phyloP scores from a whole-genome alignment of 495 filamentous ascomycete genomes.

The Hypoxylon cercidicola region DNA sequence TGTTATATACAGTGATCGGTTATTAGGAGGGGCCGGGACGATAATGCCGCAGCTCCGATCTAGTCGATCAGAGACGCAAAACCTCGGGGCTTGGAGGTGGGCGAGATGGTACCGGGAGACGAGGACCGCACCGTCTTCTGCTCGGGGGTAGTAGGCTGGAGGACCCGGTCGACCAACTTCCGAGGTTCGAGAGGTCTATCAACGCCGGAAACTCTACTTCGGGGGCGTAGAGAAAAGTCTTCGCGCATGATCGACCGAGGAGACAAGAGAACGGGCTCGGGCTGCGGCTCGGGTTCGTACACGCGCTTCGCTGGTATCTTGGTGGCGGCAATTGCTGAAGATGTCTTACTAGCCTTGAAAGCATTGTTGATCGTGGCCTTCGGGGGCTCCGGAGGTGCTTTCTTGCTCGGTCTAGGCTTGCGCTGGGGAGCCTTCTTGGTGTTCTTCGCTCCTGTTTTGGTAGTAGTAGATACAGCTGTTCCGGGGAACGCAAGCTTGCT shows the following conservation, averaged over 20 bases:
- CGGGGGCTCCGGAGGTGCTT: conserved; percentile 47
- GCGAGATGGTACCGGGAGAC: conserved; percentile 52
- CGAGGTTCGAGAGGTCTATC: conserved; percentile 3
- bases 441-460: conserved; percentile 20
- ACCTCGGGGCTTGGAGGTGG: conserved; percentile 53
- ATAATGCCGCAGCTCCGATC: background rate
- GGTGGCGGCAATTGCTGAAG: conserved; percentile 12
- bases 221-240: conserved; percentile 45
- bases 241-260: conserved; percentile 38
- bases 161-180: conserved; percentile 10
- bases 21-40: background rate
- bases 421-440: conserved; percentile 45
- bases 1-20: conserved; percentile 1
- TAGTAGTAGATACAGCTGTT: conserved; percentile 3
- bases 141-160: conserved; percentile 35
- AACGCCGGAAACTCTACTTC: conserved; percentile 24
- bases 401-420: conserved; percentile 54
- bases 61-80: conserved; percentile 57
- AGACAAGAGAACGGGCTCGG: conserved; percentile 13
- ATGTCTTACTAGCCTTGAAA: conserved; percentile 56
- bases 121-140: conserved; percentile 18
- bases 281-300: conserved; percentile 19
- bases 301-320: conserved; percentile 38
- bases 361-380: conserved; percentile 51
- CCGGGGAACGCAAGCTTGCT: conserved; percentile 50